Percentiles rank a stretch among this genome's conserved stretches.
phyloP scores from a whole-genome alignment of 108 stramenopile genomes.

The Nitzschia palea region DNA sequence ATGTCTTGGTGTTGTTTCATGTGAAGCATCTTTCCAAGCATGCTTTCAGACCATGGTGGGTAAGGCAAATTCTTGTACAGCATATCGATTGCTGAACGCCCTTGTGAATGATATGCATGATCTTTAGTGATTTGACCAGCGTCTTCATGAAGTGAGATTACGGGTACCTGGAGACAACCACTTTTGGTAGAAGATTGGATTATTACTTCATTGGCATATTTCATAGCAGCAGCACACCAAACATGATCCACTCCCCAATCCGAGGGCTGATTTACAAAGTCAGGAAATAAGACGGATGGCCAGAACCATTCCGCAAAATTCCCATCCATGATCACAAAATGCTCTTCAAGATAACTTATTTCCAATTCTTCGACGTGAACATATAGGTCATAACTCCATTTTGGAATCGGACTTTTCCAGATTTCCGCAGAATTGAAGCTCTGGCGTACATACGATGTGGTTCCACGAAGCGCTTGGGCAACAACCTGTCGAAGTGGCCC shows the following conservation, averaged over 20 bases:
- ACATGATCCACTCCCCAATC: slow-evolving; percentile 15
- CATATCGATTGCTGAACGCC: too few species aligned
- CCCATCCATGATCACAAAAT: slow-evolving; percentile 31
- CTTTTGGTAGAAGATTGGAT: neutral
- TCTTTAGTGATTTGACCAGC: slow-evolving; percentile 5
- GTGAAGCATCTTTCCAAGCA: too few species aligned
- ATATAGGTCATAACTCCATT: neutral
- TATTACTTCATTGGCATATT: too few species aligned
- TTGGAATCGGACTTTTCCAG: too few species aligned
- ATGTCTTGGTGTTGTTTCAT: too few species aligned
- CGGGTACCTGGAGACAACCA: slow-evolving; percentile 7
- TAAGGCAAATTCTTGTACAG: too few species aligned
- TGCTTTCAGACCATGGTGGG: too few species aligned
- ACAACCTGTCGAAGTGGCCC: slow-evolving; percentile 11
- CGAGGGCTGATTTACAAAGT: neutral
- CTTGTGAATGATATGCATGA: too few species aligned
- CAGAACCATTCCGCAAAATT: slow-evolving; percentile 24
- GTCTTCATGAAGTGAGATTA: slow-evolving; percentile 7
- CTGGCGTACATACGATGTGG: too few species aligned
- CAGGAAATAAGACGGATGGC: neutral
- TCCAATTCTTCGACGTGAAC: slow-evolving; percentile 1
- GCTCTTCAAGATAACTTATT: slow-evolving; percentile 17
- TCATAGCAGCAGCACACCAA: slow-evolving; percentile 21
- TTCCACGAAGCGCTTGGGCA: too few species aligned
- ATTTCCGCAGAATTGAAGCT: too few species aligned